Evolutionary conservation across 805 yeast genomes (phyloP), one percentile per base, ranked within the genome.

Genomic region (Saturnispora galanensis): DNA sequence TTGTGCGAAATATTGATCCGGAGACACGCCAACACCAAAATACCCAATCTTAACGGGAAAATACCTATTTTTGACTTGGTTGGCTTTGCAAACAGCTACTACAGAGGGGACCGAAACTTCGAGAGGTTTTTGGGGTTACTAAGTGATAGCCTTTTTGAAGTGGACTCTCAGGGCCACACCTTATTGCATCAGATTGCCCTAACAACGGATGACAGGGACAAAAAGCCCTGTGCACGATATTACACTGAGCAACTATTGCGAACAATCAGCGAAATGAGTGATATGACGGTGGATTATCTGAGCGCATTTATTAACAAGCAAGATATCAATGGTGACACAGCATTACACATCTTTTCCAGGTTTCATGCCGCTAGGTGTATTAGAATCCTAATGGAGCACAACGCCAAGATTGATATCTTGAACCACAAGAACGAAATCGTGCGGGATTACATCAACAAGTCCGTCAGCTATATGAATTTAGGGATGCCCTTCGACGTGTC

Each of bases 1-100:
- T 79, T 89, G 64, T 79, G 86, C 45, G 93, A 83, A 52, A 74
- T 88, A 11, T 69, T 93, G 35, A 64, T 86, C 29, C 70, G 78
- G 28, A 77, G 81, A 34, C 95, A 96, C 4, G 93, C 95, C 2
- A 75, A 80, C 63, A 73, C 76, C 45, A 63, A 71, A 38, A 69
- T 70, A 3, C 63, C 74, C 12, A 84, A 84, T 55, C 72, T 78
- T 48, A 72, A 73, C 38, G 96, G 96, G 0, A 86, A 89, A 57
- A 89, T 88, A 17, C 94, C 97, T 4, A 67, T 93, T 33, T 83
- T 90, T 64, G 77, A 95, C 54, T 70, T 93, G 18, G 84, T 90
- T 2, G 70, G 81, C 53, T 93, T 88, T 66, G 89, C 95, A 41
- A 93, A 93, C 64, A 83, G 95, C 45, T 88, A 74, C 60, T 83